Evolutionary conservation across 1,139 yeast species (phyloP), one percentile per base, ranked within the genome.

Genomic region (Groenewaldozyma auringiensis): DNA sequence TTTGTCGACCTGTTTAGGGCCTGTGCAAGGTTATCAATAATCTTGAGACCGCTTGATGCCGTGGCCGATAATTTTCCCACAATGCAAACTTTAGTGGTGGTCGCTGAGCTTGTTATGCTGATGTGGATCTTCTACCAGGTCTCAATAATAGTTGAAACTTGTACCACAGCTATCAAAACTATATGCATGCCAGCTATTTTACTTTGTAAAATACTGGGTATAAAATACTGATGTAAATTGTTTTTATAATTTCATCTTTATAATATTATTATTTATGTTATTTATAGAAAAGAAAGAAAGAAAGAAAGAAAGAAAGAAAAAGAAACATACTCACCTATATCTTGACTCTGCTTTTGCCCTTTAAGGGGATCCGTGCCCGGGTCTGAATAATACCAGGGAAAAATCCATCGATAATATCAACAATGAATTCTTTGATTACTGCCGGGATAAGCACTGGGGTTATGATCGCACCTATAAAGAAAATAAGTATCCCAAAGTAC

Each of bases 381-480:
- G 38, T 35, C 25, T 35, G 38, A 35, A 35, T 20, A 18, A 35
- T 35, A 35, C 38, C 38, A 20, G 38, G 38, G n/a, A 17, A 35
- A 16, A 35, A 8, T 4, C 25, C 22, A 20, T 35, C 38, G 14
- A 18, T 21, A 20, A 44, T 11, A 6, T 44, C 45, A 17, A 38
- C 21, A 3, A 40, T 1, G 16, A 37, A 11, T 9, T 17, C 35
- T 32, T 47, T 40, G 4, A 48, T 2, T n/a, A 16, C 17, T 3
- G 18, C 42, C 1, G 59, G 58, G 1, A 49, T 53, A 55, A 78
- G 83, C 29, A 96, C 96, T 53, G 98, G 98, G 31, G 92, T 97
- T 56, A 81, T 84, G 64, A 92, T 81, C 63, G 88, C 68, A 42
- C 76, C 81, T 54, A 81, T 78, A 62, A 87, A 86, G 53, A 85